These are phyloP conservation scores for Exserohilum turcica DNA, from an alignment of 2,329 filamentous ascomycete genomes.

Conservation along the genomic window DNA sequence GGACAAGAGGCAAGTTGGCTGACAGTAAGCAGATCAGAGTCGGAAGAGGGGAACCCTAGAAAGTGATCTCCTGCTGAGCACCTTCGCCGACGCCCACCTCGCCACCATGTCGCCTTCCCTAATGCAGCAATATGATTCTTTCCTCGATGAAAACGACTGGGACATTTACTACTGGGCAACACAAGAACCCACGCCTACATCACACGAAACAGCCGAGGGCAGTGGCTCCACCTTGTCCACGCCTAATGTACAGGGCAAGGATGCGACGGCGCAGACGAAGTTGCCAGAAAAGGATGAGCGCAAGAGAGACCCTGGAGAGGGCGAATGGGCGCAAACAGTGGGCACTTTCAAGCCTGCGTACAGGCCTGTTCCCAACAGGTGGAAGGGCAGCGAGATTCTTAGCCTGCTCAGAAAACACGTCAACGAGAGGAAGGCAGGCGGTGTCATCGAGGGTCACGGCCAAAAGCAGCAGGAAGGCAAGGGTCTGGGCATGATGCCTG, in stretches of 20 bases:
- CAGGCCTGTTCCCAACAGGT: conserved; percentile 82
- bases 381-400: conserved; percentile 83
- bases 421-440: conserved; percentile 67
- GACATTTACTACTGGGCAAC: conserved; percentile 99
- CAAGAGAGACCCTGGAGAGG: conserved; percentile 61
- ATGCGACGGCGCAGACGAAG: conserved; percentile 50
- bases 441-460: conserved; percentile 50
- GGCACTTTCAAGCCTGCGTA: conserved; percentile 95
- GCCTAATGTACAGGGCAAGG: conserved; percentile 53
- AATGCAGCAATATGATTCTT: conserved; percentile 83
- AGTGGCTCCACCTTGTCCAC: conserved; percentile 52
- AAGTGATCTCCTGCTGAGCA: conserved; percentile 92
- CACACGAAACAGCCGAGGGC: conserved; percentile 62
- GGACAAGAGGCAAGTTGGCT: neutral
- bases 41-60: conserved; percentile 96
- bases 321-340: conserved; percentile 96
- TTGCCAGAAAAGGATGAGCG: conserved; percentile 53
- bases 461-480: conserved; percentile 42
- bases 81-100: conserved; percentile 84
- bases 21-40: conserved; percentile 74
- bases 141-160: conserved; percentile 99
- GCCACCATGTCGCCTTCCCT: conserved; percentile 72
- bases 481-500: conserved; percentile 58
- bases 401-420: conserved; percentile 80
- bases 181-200: conserved; percentile 71